phyloP scores from a whole-genome alignment of 805 yeast species.

The Pichia californica region DNA sequence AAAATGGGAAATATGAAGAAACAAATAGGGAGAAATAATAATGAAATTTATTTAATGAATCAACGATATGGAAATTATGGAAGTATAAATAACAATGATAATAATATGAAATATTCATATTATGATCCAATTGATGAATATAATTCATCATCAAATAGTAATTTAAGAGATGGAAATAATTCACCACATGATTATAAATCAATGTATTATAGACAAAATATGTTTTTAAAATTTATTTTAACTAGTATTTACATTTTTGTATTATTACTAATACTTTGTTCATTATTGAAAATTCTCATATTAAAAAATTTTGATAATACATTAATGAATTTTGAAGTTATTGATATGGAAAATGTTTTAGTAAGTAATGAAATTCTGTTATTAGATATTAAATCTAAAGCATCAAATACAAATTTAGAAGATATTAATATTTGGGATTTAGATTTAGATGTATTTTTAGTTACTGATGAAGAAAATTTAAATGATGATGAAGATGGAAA shows the following conservation, averaged over 20 bases:
- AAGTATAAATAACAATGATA: background rate
- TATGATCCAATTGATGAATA: conserved; percentile 11
- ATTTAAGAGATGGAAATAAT: background rate
- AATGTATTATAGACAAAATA: conserved; percentile 21
- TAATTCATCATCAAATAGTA: background rate
- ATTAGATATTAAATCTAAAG: conserved; percentile 25
- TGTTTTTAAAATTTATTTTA: conserved; percentile 16
- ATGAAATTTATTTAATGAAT: background rate
- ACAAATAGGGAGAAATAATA: too few relatives aligned
- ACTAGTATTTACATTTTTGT: conserved; percentile 14
- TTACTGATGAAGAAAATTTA: conserved; percentile 19
- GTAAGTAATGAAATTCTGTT: conserved; percentile 27
- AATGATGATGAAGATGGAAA: background rate
- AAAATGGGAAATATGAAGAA: too few relatives aligned
- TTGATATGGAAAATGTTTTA: conserved; percentile 23
- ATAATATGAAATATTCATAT: conserved; percentile 2
- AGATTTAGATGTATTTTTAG: conserved; percentile 29
- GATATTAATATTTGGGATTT: conserved; percentile 27
- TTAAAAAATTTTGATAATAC: conserved; percentile 25
- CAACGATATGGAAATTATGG: too few relatives aligned
- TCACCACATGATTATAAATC: conserved; percentile 31
- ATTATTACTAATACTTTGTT: background rate
- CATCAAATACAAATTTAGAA: conserved; percentile 27
- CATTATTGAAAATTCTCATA: conserved; percentile 18
- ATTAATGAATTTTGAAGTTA: conserved; percentile 20